These are phyloP conservation scores for Pinus tabuliformis DNA, from an alignment of 75 land plant species.

Conservation along the genomic window DNA sequence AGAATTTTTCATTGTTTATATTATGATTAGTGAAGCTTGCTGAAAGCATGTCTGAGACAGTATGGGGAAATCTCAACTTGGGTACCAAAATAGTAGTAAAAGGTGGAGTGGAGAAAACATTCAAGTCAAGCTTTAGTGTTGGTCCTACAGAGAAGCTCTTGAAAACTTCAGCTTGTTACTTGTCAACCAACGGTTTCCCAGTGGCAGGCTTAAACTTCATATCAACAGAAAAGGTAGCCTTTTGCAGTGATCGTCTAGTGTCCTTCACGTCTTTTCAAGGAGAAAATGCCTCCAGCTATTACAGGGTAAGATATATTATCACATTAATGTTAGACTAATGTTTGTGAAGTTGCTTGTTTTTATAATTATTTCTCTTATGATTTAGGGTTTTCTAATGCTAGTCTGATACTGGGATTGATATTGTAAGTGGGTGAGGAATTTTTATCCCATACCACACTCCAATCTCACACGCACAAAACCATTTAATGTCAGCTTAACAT, in stretches of 20 bases:
- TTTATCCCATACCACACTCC: no score
- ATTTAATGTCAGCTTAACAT: no score
- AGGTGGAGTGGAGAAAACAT: slow-evolving; percentile 53
- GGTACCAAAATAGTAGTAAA: slow-evolving; percentile 46
- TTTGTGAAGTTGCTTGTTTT: no score
- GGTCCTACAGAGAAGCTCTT: slow-evolving; percentile 40
- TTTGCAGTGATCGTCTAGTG: slow-evolving; percentile 58
- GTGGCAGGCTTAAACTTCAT: slow-evolving; percentile 59
- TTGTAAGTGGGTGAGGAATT: slow-evolving; percentile 38
- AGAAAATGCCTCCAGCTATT: slow-evolving; percentile 20
- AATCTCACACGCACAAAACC: no score
- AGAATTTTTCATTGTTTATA: no score
- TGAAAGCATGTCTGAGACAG: slow-evolving; percentile 42
- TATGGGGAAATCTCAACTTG: slow-evolving; percentile 55
- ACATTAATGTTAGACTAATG: no score
- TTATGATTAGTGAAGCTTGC: slow-evolving; percentile 27
- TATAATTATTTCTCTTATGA: no score
- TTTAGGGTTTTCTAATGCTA: no score
- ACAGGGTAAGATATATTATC: no score
- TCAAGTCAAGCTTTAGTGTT: slow-evolving; percentile 33
- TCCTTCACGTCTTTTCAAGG: slow-evolving; percentile 20
- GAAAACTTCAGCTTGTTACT: slow-evolving; percentile 58
- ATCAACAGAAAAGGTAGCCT: slow-evolving; percentile 58
- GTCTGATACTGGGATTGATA: neutral
- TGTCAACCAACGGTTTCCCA: slow-evolving; percentile 60